Base-by-base conservation (phyloP, 805 yeast genomes). In the Schwanniomyces occidentalis region DNA sequence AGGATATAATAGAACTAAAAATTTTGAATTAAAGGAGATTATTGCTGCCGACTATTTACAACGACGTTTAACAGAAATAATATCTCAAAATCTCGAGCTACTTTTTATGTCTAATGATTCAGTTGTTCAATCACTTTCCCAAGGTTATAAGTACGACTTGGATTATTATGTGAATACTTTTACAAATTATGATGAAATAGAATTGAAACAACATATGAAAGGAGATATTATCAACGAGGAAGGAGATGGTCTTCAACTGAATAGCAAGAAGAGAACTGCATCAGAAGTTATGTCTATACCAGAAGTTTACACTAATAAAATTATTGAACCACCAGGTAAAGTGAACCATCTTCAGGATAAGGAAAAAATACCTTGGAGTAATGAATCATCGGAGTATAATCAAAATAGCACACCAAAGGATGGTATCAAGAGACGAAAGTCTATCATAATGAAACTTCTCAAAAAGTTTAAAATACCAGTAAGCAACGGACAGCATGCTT, bases 61-160 rank as follows among this genome's bases (percentile, higher is more conserved):
- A 16, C 14, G 29, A 5, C 42, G 42, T 6, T 37, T 66, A 22
- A 45, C 46, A 20, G 58, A 51, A 6, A 46, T 51, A 3, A 21
- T 64, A 7, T 41, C 50, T 2, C 37, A 46, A 2, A 46, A 49
- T 27, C 46, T 48, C 40, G 42, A 48, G 20, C 34, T 41, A 9
- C 32, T 59, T 24, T 52, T 58, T 41, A 55, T 47, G 21, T 42
- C 65, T 6, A 42, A 34, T 37, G 48, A 49, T 25, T 34, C 35
- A 7, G 34, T 58, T 1, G 55, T 60, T 3, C 39, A 52, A 30
- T 17, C 45, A n/a, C 33, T 59, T 41, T 38, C 49, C 27, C 33
- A 41, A 15, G 40, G 57, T 6, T 49, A 48, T 35, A 38, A 41
- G 4, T 28, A 34, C 7, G 56, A 49, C 19, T 31, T 51, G 30